phyloP scores from a whole-genome alignment of 768 basidiomycete species.

The Suillus cothurnatus region DNA sequence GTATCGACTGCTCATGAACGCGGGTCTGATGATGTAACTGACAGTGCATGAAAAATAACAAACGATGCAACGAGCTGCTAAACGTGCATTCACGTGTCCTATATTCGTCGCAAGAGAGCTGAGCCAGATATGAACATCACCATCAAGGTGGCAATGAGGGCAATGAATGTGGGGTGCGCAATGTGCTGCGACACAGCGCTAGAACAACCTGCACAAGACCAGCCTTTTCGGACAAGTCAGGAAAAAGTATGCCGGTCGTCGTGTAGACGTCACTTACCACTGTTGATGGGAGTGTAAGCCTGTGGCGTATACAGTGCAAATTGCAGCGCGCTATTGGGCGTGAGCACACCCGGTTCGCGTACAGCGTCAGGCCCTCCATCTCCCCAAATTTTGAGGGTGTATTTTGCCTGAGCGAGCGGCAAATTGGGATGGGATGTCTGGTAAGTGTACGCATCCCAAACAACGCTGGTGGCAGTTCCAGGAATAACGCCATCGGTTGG shows the following conservation, averaged over 20 bases:
- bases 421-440: slow-evolving; percentile 58
- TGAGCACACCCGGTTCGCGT: slow-evolving; percentile 63
- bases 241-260: not conserved
- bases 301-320: slow-evolving; percentile 88
- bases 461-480: slow-evolving; percentile 68
- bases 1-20: not conserved
- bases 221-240: slow-evolving; percentile 41
- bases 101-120: slow-evolving; percentile 23
- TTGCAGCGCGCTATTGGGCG: slow-evolving; percentile 65
- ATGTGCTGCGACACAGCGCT: slow-evolving; percentile 36
- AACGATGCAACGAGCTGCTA: not conserved
- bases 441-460: slow-evolving; percentile 83
- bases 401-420: slow-evolving; percentile 75
- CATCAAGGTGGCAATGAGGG: slow-evolving; percentile 56
- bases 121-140: slow-evolving; percentile 71
- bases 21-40: not conserved
- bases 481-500: slow-evolving; percentile 71
- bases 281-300: slow-evolving; percentile 63
- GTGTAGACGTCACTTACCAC: slow-evolving; percentile 39
- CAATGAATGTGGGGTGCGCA: slow-evolving; percentile 58
- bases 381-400: slow-evolving; percentile 80
- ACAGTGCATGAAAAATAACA: not conserved
- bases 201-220: slow-evolving; percentile 55
- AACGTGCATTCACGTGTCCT: not conserved
- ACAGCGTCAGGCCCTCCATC: slow-evolving; percentile 71